These are phyloP conservation scores for Stropharia rugosoannulata DNA, from an alignment of 768 basidiomycete species.

Conservation along the genomic window DNA sequence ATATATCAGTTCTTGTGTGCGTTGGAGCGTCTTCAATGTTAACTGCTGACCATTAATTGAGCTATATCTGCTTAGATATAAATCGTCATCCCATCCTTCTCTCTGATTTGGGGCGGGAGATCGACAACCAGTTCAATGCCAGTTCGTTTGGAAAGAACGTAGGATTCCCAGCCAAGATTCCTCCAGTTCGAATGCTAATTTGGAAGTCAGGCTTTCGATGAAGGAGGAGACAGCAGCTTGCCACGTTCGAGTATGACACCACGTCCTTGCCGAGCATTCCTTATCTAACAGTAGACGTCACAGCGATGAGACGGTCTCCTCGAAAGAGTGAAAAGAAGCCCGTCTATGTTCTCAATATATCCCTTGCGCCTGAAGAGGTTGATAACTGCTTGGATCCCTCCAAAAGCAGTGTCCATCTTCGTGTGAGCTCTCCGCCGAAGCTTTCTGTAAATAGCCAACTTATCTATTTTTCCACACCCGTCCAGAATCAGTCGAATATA, in stretches of 20 bases:
- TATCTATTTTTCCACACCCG: not conserved
- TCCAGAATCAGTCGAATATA: slow-evolving; percentile 60
- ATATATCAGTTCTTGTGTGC: slow-evolving; percentile 86
- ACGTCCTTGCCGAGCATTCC: slow-evolving; percentile 3
- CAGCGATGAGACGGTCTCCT: slow-evolving; percentile 70
- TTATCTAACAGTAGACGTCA: slow-evolving; percentile 15
- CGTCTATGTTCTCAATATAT: slow-evolving; percentile 80
- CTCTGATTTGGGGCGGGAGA: slow-evolving; percentile 66
- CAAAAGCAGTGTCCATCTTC: slow-evolving; percentile 65
- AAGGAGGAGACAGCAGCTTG: slow-evolving; percentile 50
- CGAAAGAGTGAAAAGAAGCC: slow-evolving; percentile 78
- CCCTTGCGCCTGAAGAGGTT: slow-evolving; percentile 60
- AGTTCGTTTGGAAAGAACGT: slow-evolving; percentile 81
- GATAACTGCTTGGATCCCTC: slow-evolving; percentile 83
- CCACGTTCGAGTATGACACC: slow-evolving; percentile 40
- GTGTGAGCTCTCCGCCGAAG: slow-evolving; percentile 42
- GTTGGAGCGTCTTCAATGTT: slow-evolving; percentile 19
- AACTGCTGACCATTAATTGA: slow-evolving; percentile 5
- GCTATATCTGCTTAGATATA: slow-evolving; percentile 51
- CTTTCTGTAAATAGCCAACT: slow-evolving; percentile 4
- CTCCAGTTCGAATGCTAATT: not conserved
- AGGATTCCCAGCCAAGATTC: slow-evolving; percentile 19
- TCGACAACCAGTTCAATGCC: slow-evolving; percentile 63
- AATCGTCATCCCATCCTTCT: slow-evolving; percentile 69
- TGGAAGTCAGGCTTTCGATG: slow-evolving; percentile 59